Conservation (phyloP, 495 filamentous ascomycete genomes). For the Aspergillus conjunctus region DNA sequence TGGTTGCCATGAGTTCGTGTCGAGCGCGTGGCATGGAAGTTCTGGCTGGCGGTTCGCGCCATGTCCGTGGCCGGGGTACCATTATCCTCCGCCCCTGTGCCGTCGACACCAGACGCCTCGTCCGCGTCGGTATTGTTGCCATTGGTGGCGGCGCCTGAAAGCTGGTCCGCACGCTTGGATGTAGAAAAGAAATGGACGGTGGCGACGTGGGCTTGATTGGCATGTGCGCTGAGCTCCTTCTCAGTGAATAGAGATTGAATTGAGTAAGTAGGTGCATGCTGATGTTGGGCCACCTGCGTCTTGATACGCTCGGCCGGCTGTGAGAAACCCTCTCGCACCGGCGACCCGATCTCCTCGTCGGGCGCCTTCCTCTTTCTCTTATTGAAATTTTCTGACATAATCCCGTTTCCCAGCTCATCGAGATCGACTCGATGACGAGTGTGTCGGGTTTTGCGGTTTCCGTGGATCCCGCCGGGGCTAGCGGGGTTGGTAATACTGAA, state of each 20-base stretch:
- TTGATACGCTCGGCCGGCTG: constrained; percentile 53
- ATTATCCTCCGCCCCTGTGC: constrained; percentile 55
- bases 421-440: constrained; percentile 79
- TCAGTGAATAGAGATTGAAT: constrained; percentile 92
- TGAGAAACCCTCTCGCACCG: constrained; percentile 58
- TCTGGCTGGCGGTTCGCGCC: constrained; percentile 69
- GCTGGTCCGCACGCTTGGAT: constrained; percentile 52
- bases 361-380: constrained; percentile 79
- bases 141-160: constrained; percentile 43
- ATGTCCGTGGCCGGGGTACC: constrained; percentile 63
- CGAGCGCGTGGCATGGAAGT: constrained; percentile 70
- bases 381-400: constrained; percentile 56
- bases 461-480: constrained; percentile 78
- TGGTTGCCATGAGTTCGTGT: constrained; percentile 60
- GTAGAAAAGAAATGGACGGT: constrained; percentile 58
- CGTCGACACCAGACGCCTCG: constrained; percentile 41
- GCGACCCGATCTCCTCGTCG: constrained; percentile 73
- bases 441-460: constrained; percentile 79
- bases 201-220: constrained; percentile 69
- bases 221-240: constrained; percentile 80
- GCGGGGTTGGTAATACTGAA: constrained; percentile 80
- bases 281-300: constrained; percentile 41
- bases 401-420: constrained; percentile 69
- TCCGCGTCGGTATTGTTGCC: constrained; percentile 51
- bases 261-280: constrained; percentile 62